Percentiles rank a stretch among this genome's conserved stretches.
Conservation (phyloP, 768 basidiomycete species). For the Hygrophorus russula region DNA sequence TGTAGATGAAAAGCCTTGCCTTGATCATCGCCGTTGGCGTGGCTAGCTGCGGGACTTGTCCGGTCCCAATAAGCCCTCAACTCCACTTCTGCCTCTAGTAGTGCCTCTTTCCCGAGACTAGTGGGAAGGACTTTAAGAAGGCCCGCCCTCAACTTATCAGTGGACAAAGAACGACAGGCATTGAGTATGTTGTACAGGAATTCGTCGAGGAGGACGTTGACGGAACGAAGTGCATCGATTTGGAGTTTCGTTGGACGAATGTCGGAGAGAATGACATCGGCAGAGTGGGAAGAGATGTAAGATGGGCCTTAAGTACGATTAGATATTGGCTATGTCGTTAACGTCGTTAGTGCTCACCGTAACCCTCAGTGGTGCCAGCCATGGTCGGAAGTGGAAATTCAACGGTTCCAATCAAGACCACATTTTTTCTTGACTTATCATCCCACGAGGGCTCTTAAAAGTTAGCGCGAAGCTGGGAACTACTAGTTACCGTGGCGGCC, state of each 20-base stretch:
- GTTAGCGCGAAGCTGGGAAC: no score
- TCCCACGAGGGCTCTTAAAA: no score
- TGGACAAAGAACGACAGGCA: conserved; percentile 55
- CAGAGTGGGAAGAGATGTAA: conserved; percentile 76
- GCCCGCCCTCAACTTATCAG: conserved; percentile 63
- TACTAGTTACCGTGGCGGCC: no score
- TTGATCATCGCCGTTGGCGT: conserved; percentile 35
- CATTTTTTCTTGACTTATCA: no score
- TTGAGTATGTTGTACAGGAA: conserved; percentile 64
- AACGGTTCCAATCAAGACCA: neutral
- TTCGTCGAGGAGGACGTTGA: conserved; percentile 82
- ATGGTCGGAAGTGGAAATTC: conserved; percentile 19
- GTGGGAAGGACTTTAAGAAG: conserved; percentile 67
- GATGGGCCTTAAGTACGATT: conserved; percentile 36
- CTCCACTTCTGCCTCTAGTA: conserved; percentile 90
- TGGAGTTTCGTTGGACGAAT: conserved; percentile 85
- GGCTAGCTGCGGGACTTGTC: conserved; percentile 28
- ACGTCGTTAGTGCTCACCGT: conserved; percentile 23
- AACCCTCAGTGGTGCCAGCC: conserved; percentile 28
- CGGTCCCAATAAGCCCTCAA: conserved; percentile 82
- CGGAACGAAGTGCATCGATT: conserved; percentile 59
- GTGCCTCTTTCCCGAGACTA: conserved; percentile 79
- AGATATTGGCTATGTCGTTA: conserved; percentile 4
- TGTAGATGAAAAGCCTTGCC: conserved; percentile 52
- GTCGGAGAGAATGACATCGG: conserved; percentile 87